Conservation (phyloP, 495 filamentous ascomycete genomes). For the Delitschia confertaspora region DNA sequence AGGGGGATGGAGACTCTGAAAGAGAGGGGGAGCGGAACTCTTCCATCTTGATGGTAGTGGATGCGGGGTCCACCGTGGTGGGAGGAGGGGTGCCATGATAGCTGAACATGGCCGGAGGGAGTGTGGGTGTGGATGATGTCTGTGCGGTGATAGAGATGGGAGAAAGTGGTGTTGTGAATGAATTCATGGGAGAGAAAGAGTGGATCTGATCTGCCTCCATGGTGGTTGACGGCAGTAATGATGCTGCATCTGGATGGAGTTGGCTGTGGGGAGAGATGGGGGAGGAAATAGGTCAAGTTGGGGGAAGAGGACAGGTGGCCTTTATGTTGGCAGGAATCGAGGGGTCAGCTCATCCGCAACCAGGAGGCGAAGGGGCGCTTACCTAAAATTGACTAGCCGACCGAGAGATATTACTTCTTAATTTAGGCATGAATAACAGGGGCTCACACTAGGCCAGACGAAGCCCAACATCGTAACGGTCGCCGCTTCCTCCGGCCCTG, state of each 20-base stretch:
- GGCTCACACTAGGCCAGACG: not conserved
- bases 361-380: conserved; percentile 8
- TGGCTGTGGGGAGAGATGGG: conserved; percentile 3
- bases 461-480: not conserved
- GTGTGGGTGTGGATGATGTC: not conserved
- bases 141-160: not conserved
- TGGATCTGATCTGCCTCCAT: conserved; percentile 8
- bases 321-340: conserved; percentile 4
- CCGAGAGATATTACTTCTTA: conserved; percentile 9
- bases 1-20: not conserved
- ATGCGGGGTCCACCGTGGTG: conserved; percentile 1
- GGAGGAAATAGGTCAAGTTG: too few species aligned
- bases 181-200: conserved; percentile 1
- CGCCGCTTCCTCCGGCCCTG: conserved; percentile 7
- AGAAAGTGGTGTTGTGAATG: conserved; percentile 7
- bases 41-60: conserved; percentile 29
- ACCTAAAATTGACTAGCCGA: conserved; percentile 6
- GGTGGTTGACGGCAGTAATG: conserved; percentile 8
- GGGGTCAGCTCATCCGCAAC: conserved; percentile 17
- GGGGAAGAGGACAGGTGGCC: conserved; percentile 8
- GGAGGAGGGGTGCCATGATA: conserved; percentile 11
- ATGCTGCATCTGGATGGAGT: conserved; percentile 23
- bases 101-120: conserved; percentile 11
- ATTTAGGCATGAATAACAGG: conserved; percentile 19
- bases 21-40: conserved; percentile 12